Evolutionary conservation across 2,329 filamentous ascomycete species (phyloP), one percentile per base, ranked within the genome.

Genomic region (Calonectria crousiana): DNA sequence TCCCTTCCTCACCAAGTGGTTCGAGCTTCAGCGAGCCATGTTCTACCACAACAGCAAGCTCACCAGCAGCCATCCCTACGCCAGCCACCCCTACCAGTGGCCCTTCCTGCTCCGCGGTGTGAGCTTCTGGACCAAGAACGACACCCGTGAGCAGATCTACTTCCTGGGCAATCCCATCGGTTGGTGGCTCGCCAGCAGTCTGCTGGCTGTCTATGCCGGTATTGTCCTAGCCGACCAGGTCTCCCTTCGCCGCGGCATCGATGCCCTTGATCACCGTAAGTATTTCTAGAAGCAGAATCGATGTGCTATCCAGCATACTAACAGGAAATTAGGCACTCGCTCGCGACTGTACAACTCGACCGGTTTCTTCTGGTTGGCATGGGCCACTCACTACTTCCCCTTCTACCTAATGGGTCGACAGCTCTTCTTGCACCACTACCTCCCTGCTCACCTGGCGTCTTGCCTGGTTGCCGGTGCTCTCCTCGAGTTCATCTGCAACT

Each of bases 21-120:
- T 98, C 77, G 97, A 99, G 88, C 90, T 99, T 73, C 97, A 99
- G 87, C 92, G 96, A 65, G 95, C 96, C 81, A 99, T 99, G 96
- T 99, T 99, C 90, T 96, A 94, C 90, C 97, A 99, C 90, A 99
- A 99, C 90, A 98, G 96, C 85, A 96, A 97, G 81, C 89, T 99
- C 83, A 99, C 97, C 56, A 97, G 95, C 87, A 98, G 95, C 83
- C 97, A 99, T 85, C 97, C 97, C 1, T 99, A 99, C 84, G 92
- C 97, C 52, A 98, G 95, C 81, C 93, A 96, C 84, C 97, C 97
- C 9, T 97, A 97, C 87, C 95, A 98, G 83, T 99, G 97, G 97
- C 97, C 97, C 1, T 98, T 99, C 91, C 90, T 99, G 83, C 92
- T 99, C 72, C 93, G 97, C 36, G 97, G 97, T 86, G 96, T 99